A percentile compares a stretch with the other conserved stretches of the same genome.
Evolutionary conservation across 176 grass and related monocot genomes (phyloP).

Genomic region (Saccharum officinarum): DNA sequence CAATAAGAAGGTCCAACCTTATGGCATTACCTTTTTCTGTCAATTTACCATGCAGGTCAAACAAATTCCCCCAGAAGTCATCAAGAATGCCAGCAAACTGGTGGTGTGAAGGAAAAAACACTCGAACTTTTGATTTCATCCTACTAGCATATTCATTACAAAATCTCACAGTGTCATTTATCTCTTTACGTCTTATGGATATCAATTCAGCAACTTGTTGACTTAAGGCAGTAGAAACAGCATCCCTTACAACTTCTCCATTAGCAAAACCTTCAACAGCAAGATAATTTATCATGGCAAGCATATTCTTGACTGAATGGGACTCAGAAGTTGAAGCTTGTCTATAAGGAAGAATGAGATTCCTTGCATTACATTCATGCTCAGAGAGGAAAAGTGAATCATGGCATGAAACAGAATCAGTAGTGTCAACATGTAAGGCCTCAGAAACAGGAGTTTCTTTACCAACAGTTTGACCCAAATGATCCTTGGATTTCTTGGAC

Average conservation of each 20-base stretch:
- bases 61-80: constrained; percentile 43
- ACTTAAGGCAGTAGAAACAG: neutral
- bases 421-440: neutral
- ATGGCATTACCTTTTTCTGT: constrained; percentile 37
- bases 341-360: neutral
- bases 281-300: neutral
- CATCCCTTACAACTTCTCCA: constrained; percentile 9
- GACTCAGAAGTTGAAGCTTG: neutral
- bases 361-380: neutral
- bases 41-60: constrained; percentile 39
- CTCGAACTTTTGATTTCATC: neutral
- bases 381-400: constrained; percentile 8
- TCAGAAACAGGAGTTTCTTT: neutral
- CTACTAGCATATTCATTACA: neutral
- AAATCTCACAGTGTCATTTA: neutral
- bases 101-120: neutral
- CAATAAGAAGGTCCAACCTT: constrained; percentile 41
- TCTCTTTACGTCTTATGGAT: neutral
- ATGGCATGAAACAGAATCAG: neutral
- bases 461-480: neutral
- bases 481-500: neutral
- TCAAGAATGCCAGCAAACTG: constrained; percentile 37
- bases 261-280: neutral
- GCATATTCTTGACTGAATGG: neutral
- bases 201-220: neutral